Base-by-base conservation (phyloP, 495 filamentous ascomycete genomes). In the Tuber microsphaerosporum region DNA sequence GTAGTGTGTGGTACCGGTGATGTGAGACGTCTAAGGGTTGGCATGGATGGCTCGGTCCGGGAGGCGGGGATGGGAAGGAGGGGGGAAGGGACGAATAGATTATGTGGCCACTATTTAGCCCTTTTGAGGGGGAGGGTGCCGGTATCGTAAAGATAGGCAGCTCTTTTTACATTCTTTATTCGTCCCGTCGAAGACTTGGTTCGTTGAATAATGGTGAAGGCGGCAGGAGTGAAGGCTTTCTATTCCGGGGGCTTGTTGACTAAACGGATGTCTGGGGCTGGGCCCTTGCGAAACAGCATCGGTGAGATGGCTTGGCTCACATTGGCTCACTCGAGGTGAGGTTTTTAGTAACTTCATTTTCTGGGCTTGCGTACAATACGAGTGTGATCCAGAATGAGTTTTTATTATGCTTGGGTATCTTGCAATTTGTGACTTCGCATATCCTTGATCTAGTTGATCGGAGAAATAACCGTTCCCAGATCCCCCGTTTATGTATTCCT, bases 381-480 rank as follows among this genome's bases (percentile, higher is more conserved):
- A 37, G 34, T 37, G 34, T 12, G 9, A 65, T 14, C 14, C 31
- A 16, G 56, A 16, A 61, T 16, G 56, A 31, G 56, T 34, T 34
- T 19, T 12, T 31, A 34, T 34, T 8, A 14, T 6, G 14, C 2
- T 31, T 19, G 2, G 26, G 31, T 31, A 31, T 16, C 14, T 31
- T 61, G 26, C 2, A 26, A 46, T 4, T 26, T 61, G n/a, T 1
- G 31, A 31, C 31, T 34, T 65, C 26, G 26, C 12, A 68, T 20
- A n/a, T 34, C 37, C 46, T 42, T n/a, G 73, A 2, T 31, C 71
- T 6, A 76, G 26, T 80, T 87, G 85, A 70, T 84, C 83, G 65
- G 87, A 88, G 81, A 87, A 84, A 82, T 87, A 88, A 71, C 85
- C 82, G 72, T 87, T 87, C 0, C 87, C 86, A 77, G 86, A 88